Evolutionary conservation across 257 asterid species (phyloP).

Genomic region (Anisodus acutangulus): DNA sequence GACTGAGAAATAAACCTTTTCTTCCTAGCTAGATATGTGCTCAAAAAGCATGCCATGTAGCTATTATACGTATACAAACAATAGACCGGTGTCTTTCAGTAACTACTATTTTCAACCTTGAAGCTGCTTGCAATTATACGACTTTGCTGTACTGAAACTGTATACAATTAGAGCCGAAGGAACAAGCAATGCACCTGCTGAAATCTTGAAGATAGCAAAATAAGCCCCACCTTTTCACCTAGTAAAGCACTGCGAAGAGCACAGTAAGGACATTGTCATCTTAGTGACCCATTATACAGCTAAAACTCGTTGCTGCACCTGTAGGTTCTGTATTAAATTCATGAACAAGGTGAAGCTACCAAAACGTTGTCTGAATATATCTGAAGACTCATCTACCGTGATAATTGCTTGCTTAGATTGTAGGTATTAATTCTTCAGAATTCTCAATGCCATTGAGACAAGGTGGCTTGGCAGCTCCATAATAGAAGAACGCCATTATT

Average conservation of each 20-base stretch:
- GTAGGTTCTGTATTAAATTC: neutral
- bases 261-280: neutral
- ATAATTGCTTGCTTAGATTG: conserved; percentile 33
- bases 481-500: conserved; percentile 92
- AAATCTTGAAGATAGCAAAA: neutral
- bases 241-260: neutral
- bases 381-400: neutral
- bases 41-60: neutral
- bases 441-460: conserved; percentile 50
- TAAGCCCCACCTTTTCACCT: neutral
- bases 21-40: neutral
- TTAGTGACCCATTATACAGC: neutral
- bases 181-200: neutral
- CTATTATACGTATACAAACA: neutral
- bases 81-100: neutral
- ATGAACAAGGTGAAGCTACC: neutral
- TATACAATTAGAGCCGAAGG: too few relatives aligned
- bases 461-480: conserved; percentile 88
- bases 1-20: neutral
- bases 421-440: conserved; percentile 67
- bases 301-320: neutral
- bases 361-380: neutral
- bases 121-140: neutral
- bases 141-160: neutral
- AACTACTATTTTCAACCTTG: neutral